Evolutionary conservation across 2,329 filamentous ascomycete species (phyloP).

Genomic region (Neonectria ditissima): DNA sequence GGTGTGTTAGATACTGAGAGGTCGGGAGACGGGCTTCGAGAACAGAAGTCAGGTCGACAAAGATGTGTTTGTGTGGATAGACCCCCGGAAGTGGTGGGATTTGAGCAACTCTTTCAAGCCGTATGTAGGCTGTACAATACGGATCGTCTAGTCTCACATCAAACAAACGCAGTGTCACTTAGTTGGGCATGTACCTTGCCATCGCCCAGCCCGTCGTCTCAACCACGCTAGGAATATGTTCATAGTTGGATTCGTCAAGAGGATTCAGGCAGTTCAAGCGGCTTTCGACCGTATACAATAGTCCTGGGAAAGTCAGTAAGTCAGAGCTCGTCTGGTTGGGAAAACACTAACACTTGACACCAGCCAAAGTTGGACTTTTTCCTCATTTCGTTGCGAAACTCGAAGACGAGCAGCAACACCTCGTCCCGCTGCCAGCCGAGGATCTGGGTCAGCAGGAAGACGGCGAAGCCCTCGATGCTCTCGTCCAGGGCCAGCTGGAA

Average conservation of each 20-base stretch:
- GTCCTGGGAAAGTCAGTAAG: slow-evolving; percentile 25
- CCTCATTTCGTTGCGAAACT: slow-evolving; percentile 38
- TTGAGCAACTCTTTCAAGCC: background rate
- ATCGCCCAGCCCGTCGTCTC: background rate
- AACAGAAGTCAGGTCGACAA: background rate
- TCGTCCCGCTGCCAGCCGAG: slow-evolving; percentile 46
- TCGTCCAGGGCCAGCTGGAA: slow-evolving; percentile 44
- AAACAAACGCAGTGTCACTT: background rate
- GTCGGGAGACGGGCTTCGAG: background rate
- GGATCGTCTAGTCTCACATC: background rate
- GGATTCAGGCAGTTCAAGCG: background rate
- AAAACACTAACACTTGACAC: slow-evolving; percentile 34
- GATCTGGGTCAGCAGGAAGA: slow-evolving; percentile 44
- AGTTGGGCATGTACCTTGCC: background rate
- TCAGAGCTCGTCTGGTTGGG: too few species aligned
- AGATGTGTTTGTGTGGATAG: background rate
- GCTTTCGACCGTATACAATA: slow-evolving; percentile 36
- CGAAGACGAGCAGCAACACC: slow-evolving; percentile 37
- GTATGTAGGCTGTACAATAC: background rate
- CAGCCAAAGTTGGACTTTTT: slow-evolving; percentile 28
- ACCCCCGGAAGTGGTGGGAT: background rate
- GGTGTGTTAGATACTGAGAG: slow-evolving; percentile 3
- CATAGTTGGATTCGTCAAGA: background rate
- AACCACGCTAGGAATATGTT: background rate
- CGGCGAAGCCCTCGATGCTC: slow-evolving; percentile 48